These are phyloP conservation scores for Colletotrichum magnum DNA, from an alignment of 2,329 filamentous ascomycete species.

Conservation along the genomic window DNA sequence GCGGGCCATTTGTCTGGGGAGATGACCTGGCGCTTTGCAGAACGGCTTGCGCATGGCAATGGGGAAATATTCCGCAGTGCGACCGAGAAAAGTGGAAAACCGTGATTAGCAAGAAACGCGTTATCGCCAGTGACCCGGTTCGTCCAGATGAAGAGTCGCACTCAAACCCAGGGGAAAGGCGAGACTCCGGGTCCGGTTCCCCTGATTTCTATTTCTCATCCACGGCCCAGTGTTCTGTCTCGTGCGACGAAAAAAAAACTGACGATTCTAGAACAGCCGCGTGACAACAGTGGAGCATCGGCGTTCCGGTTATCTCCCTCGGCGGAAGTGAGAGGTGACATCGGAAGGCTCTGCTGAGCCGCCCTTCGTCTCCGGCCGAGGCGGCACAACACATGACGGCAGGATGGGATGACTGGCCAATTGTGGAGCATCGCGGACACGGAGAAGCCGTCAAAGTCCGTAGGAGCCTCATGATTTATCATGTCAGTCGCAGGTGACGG, in stretches of 20 bases:
- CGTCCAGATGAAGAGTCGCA: constrained; percentile 6
- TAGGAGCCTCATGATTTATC: constrained; percentile 24
- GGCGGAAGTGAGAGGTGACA: not conserved
- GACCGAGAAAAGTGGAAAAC: constrained; percentile 35
- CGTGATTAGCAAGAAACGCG: constrained; percentile 7
- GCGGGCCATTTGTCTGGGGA: constrained; percentile 14
- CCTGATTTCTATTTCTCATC: constrained; percentile 9
- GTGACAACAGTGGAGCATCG: constrained; percentile 25
- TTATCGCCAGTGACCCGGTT: constrained; percentile 2
- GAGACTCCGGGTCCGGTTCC: not conserved
- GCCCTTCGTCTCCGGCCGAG: not conserved
- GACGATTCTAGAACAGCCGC: constrained; percentile 1
- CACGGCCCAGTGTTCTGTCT: not conserved
- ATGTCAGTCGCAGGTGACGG: constrained; percentile 6
- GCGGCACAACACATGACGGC: not conserved
- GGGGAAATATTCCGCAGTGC: constrained; percentile 30
- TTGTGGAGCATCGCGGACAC: not conserved
- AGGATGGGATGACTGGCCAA: constrained; percentile 2
- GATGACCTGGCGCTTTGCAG: not conserved
- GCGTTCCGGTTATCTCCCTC: constrained; percentile 2
- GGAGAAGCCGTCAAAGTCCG: constrained; percentile 10
- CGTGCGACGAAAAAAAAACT: not conserved
- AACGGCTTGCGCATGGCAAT: constrained; percentile 22
- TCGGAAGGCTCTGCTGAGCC: not conserved
- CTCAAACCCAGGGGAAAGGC: not conserved